Conservation (phyloP, 208 protist species). For the Acanthamoeba quina region DNA sequence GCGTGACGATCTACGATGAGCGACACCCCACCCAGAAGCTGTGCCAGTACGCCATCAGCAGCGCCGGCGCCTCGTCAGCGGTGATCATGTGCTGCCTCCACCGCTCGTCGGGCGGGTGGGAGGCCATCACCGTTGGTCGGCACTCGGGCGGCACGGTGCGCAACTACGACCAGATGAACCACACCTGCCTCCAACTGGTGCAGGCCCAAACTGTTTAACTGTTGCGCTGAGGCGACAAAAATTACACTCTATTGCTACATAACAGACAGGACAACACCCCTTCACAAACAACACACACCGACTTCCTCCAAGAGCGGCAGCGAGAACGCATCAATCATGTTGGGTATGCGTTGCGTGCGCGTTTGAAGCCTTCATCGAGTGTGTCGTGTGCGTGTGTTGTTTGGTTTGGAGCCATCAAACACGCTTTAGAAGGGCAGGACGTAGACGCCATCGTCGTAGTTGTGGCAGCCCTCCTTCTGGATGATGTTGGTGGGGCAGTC, state of each 20-base stretch:
- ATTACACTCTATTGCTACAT: too few species aligned
- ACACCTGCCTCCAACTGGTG: background rate
- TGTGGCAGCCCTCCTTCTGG: constrained; percentile 24
- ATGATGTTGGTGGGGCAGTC: constrained; percentile 67
- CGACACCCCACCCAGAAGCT: background rate
- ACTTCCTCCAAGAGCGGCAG: too few species aligned
- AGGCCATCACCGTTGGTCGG: background rate
- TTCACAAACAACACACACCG: too few species aligned
- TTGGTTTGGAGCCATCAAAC: too few species aligned
- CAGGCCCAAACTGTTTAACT: too few species aligned
- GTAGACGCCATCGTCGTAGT: background rate
- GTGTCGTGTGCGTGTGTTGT: too few species aligned
- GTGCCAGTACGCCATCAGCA: background rate
- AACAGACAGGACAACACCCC: too few species aligned
- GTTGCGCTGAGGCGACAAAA: too few species aligned
- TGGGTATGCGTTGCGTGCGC: too few species aligned
- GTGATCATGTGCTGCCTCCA: constrained; percentile 31
- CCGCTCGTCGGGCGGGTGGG: background rate
- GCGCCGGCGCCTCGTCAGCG: background rate
- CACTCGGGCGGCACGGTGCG: background rate
- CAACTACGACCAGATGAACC: background rate
- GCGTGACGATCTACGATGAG: background rate
- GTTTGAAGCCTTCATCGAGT: too few species aligned
- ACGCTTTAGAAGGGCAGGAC: constrained; percentile 10
- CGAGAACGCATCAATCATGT: too few species aligned